Conservation (phyloP, 257 asterid species). For the Vinca minor region DNA sequence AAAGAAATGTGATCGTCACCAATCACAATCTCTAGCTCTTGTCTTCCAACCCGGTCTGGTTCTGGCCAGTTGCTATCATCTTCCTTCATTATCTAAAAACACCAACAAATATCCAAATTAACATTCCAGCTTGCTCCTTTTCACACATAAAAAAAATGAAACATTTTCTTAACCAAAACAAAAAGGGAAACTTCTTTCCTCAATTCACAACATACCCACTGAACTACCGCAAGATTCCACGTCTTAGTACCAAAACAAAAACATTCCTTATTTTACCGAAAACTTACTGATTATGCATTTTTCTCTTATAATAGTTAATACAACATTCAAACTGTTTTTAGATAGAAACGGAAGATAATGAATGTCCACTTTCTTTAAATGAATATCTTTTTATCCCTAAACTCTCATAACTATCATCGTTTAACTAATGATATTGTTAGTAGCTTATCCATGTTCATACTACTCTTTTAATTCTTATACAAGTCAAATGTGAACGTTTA, state of each 20-base stretch:
- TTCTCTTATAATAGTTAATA: not conserved
- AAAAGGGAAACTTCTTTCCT: not conserved
- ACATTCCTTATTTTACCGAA: not conserved
- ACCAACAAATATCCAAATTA: not conserved
- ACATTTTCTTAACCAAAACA: not conserved
- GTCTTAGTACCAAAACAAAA: not conserved
- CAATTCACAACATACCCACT: not conserved
- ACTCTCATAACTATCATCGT: no score
- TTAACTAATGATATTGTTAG: no score
- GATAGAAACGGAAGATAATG: not conserved
- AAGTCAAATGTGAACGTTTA: no score
- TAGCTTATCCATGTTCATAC: no score
- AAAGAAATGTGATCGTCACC: slow-evolving; percentile 96
- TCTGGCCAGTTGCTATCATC: slow-evolving; percentile 98
- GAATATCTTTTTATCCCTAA: no score
- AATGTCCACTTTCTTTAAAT: no score
- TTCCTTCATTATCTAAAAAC: slow-evolving; percentile 82
- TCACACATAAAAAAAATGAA: not conserved
- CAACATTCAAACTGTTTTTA: not conserved
- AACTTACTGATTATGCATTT: not conserved
- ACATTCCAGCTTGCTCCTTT: not conserved
- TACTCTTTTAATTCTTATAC: no score
- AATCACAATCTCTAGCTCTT: slow-evolving; percentile 98
- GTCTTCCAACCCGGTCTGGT: slow-evolving; percentile 98
- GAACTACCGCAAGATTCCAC: not conserved